These are phyloP conservation scores for Batkoa obscura DNA, from an alignment of 371 early-diverging fungal species.

Conservation along the genomic window DNA sequence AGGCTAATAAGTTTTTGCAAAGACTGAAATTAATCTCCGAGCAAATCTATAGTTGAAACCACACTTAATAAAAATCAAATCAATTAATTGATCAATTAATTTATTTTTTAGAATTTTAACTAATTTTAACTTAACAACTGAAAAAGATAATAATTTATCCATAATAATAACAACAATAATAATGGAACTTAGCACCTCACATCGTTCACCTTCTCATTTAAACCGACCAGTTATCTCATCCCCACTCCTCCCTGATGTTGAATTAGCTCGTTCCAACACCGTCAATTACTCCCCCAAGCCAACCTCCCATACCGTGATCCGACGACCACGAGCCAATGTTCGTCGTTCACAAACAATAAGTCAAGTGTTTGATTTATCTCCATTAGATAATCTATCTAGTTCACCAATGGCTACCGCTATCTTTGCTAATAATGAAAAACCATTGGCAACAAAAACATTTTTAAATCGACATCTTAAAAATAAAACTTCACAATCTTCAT, in stretches of 20 bases:
- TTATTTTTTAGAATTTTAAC: too few relatives aligned
- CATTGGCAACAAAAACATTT: constrained; percentile 1
- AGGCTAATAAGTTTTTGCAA: too few relatives aligned
- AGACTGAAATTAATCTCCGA: too few relatives aligned
- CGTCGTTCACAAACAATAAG: constrained; percentile 1
- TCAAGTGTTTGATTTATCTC: constrained; percentile 3
- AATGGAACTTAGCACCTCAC: too few relatives aligned
- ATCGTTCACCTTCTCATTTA: too few relatives aligned
- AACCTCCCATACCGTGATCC: neutral
- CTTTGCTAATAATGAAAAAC: neutral
- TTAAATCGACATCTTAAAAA: neutral
- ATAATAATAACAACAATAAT: too few relatives aligned
- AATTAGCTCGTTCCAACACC: neutral
- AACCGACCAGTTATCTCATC: neutral
- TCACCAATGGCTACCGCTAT: constrained; percentile 2
- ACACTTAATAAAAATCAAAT: too few relatives aligned
- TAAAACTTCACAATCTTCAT: neutral
- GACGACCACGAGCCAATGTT: neutral
- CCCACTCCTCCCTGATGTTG: neutral
- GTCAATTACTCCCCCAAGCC: neutral
- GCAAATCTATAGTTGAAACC: too few relatives aligned
- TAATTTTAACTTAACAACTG: too few relatives aligned
- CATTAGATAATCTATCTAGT: neutral
- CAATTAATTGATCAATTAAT: too few relatives aligned
- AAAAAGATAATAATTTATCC: too few relatives aligned